Evolutionary conservation across 2,329 filamentous ascomycete species (phyloP).

Genomic region (Penicillium olsonii): DNA sequence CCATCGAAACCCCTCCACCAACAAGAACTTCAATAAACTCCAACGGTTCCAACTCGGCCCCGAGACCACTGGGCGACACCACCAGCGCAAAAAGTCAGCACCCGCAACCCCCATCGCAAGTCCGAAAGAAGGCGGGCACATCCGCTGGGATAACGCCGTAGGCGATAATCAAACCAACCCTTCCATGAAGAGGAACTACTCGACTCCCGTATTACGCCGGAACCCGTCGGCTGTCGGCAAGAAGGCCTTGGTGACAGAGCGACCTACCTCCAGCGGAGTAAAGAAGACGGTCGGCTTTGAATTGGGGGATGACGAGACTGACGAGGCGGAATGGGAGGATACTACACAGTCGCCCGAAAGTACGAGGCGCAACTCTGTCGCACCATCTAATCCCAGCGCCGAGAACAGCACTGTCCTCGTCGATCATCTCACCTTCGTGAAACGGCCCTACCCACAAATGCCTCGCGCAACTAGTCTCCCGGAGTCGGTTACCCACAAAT

Average conservation of each 20-base stretch:
- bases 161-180: slow-evolving; percentile 35
- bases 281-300: slow-evolving; percentile 51
- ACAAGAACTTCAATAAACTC: slow-evolving; percentile 48
- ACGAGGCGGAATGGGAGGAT: slow-evolving; percentile 52
- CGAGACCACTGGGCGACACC: slow-evolving; percentile 37
- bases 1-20: slow-evolving; percentile 45
- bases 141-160: slow-evolving; percentile 46
- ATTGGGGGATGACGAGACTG: slow-evolving; percentile 45
- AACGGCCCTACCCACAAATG: slow-evolving; percentile 41
- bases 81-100: slow-evolving; percentile 50
- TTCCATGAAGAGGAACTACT: slow-evolving; percentile 50
- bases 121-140: slow-evolving; percentile 38
- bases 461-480: slow-evolving; percentile 42
- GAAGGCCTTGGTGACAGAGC: slow-evolving; percentile 40
- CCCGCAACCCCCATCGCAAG: slow-evolving; percentile 47
- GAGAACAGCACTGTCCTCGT: slow-evolving; percentile 39
- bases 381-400: slow-evolving; percentile 35
- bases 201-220: slow-evolving; percentile 44
- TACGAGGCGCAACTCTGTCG: slow-evolving; percentile 48
- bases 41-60: slow-evolving; percentile 38
- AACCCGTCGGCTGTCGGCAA: slow-evolving; percentile 42
- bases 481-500: slow-evolving; percentile 37
- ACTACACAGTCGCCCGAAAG: slow-evolving; percentile 51
- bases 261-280: slow-evolving; percentile 35
- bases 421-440: slow-evolving; percentile 44